Evolutionary conservation across 176 grass and related monocot genomes (phyloP).

Genomic region (Otatea glauca): DNA sequence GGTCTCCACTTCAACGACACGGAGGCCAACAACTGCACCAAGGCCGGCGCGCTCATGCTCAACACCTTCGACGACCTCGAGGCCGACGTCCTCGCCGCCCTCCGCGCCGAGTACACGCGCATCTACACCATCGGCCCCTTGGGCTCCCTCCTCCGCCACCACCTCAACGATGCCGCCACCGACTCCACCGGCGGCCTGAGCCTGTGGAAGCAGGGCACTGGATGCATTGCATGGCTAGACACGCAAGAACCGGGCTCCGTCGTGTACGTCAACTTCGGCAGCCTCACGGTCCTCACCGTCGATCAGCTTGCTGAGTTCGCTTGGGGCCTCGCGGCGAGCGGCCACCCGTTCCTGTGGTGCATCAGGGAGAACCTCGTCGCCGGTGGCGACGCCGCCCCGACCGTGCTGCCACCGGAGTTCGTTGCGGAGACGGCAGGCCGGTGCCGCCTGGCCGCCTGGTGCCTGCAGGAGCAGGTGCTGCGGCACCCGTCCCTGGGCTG

Average conservation of each 20-base stretch:
- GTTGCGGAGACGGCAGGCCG: constrained; percentile 37
- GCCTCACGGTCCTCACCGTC: constrained; percentile 41
- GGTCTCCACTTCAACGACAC: constrained; percentile 29
- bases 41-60: constrained; percentile 52
- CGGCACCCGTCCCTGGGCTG: constrained; percentile 47
- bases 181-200: constrained; percentile 23
- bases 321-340: constrained; percentile 58
- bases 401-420: constrained; percentile 42
- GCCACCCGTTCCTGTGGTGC: constrained; percentile 49
- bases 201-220: constrained; percentile 54
- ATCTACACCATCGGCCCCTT: constrained; percentile 51
- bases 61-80: constrained; percentile 63
- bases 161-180: not conserved
- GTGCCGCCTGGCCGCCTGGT: constrained; percentile 48
- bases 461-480: constrained; percentile 58
- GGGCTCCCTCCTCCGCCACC: not conserved
- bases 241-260: constrained; percentile 26
- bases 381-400: not conserved
- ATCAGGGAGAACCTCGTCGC: constrained; percentile 47
- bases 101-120: constrained; percentile 21
- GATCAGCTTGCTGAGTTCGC: constrained; percentile 57
- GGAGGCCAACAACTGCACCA: constrained; percentile 39
- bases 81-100: constrained; percentile 32
- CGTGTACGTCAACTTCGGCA: constrained; percentile 70
- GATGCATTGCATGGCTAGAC: constrained; percentile 53